These are phyloP conservation scores for Gloeophyllum trabeum DNA, from an alignment of 768 basidiomycete genomes.

Conservation along the genomic window DNA sequence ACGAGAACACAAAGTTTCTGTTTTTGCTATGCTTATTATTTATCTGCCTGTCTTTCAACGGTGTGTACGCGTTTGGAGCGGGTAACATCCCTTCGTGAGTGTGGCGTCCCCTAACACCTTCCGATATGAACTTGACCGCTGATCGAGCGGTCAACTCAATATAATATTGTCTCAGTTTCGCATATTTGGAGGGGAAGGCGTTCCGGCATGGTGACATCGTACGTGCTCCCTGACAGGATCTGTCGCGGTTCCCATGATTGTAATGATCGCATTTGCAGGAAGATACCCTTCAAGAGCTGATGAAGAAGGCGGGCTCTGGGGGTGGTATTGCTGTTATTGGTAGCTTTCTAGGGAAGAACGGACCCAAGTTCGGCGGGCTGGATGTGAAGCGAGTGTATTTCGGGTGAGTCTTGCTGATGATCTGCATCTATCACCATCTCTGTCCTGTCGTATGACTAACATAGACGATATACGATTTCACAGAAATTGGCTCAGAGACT, in stretches of 20 bases:
- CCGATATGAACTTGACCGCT: too few species aligned
- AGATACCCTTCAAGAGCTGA: conserved; percentile 50
- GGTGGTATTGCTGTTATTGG: conserved; percentile 54
- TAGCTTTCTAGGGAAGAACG: conserved; percentile 40
- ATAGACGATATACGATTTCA: not conserved
- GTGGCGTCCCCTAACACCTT: conserved; percentile 15
- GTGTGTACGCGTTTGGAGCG: conserved; percentile 68
- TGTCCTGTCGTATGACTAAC: conserved; percentile 1
- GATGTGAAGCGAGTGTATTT: conserved; percentile 83
- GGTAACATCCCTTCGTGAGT: conserved; percentile 64
- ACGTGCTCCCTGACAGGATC: conserved; percentile 14
- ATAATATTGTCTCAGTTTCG: conserved; percentile 35
- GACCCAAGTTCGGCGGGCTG: conserved; percentile 62
- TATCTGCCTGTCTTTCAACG: conserved; percentile 43
- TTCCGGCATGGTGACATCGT: conserved; percentile 87
- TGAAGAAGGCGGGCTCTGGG: conserved; percentile 44
- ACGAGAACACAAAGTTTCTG: conserved; percentile 11
- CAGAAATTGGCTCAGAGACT: conserved; percentile 86
- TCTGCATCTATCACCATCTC: conserved; percentile 1
- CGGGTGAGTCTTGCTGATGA: conserved; percentile 37
- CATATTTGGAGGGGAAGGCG: conserved; percentile 78
- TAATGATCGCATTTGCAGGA: conserved; percentile 35
- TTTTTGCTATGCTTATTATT: conserved; percentile 35
- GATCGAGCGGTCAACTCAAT: not conserved
- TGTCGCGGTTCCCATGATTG: conserved; percentile 13